Evolutionary conservation across 2,329 filamentous ascomycete species (phyloP).

Genomic region (Emericellopsis atlantica): DNA sequence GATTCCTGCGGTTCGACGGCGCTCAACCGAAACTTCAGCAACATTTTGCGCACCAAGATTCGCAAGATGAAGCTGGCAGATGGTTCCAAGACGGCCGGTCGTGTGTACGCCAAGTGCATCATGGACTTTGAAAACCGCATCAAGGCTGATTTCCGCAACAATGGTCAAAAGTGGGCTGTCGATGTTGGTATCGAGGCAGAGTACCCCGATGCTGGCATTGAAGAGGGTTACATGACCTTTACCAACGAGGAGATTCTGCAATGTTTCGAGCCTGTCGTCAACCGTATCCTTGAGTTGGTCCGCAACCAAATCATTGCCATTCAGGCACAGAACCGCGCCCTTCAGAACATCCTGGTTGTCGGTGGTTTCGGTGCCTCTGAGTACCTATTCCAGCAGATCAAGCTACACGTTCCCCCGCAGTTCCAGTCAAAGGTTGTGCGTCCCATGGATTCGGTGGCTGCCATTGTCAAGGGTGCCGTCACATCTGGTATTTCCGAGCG

Average conservation of each 20-base stretch:
- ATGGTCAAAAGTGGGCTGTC: conserved; percentile 97
- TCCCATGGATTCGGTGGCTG: conserved; percentile 96
- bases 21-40: conserved; percentile 95
- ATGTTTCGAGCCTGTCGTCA: conserved; percentile 97
- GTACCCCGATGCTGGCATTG: conserved; percentile 93
- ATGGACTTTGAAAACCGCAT: conserved; percentile 99
- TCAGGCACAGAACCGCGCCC: conserved; percentile 83
- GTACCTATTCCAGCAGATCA: conserved; percentile 99
- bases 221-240: conserved; percentile 99
- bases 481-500: conserved; percentile 96
- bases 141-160: conserved; percentile 99
- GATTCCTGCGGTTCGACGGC: conserved; percentile 98
- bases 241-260: conserved; percentile 98
- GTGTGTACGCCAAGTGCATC: conserved; percentile 97
- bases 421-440: conserved; percentile 98
- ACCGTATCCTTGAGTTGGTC: conserved; percentile 89
- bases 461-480: conserved; percentile 96
- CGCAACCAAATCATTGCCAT: conserved; percentile 98
- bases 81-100: conserved; percentile 91
- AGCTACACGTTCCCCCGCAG: conserved; percentile 92
- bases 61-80: conserved; percentile 98
- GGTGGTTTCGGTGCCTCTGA: conserved; percentile 97
- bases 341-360: conserved; percentile 95
- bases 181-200: conserved; percentile 98
- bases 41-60: conserved; percentile 94